Conservation (phyloP, 805 yeast species). For the Lipomyces japonicus region DNA sequence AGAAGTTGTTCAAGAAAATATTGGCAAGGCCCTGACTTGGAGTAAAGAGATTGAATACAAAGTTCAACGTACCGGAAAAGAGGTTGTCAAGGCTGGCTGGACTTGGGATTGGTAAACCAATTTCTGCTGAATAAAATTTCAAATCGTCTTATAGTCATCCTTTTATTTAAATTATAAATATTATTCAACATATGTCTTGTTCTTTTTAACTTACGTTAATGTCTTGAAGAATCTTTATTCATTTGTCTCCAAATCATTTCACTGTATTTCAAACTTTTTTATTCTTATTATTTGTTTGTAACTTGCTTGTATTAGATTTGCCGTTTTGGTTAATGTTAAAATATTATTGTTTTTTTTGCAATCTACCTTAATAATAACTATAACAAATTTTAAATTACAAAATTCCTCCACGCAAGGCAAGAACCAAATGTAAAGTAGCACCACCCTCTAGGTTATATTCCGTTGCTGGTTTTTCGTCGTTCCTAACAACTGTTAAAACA, state of each 20-base stretch:
- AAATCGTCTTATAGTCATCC: too few species aligned
- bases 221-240: background rate
- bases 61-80: slow-evolving; percentile 19
- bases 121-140: too few species aligned
- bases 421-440: slow-evolving; percentile 79
- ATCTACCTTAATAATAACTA: too few species aligned
- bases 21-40: slow-evolving; percentile 19
- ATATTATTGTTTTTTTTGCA: background rate
- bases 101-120: slow-evolving; percentile 23
- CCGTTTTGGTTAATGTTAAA: background rate
- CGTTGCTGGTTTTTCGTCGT: slow-evolving; percentile 71
- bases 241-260: background rate
- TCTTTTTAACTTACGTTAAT: background rate
- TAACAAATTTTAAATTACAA: background rate
- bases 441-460: slow-evolving; percentile 80
- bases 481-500: slow-evolving; percentile 38
- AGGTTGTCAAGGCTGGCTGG: slow-evolving; percentile 22
- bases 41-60: slow-evolving; percentile 8
- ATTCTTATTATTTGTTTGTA: background rate
- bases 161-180: too few species aligned
- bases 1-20: slow-evolving; percentile 18
- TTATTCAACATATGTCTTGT: too few species aligned
- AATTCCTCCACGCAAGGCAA: slow-evolving; percentile 89
- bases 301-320: background rate
- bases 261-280: background rate